These are phyloP conservation scores for Fragilaria crotonensis DNA, from an alignment of 108 stramenopile species.

Conservation along the genomic window DNA sequence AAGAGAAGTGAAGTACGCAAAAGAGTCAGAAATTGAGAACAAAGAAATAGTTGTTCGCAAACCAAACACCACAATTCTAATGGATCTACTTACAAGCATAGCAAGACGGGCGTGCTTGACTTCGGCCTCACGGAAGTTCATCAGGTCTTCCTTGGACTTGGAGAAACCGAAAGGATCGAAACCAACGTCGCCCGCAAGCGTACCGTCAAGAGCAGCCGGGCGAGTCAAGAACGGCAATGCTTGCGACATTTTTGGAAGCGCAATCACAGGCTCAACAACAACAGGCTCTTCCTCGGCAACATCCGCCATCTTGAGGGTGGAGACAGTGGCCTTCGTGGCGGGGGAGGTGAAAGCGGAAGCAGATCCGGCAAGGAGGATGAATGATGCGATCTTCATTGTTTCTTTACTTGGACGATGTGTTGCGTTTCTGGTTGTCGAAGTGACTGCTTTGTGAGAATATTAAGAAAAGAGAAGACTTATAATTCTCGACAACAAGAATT, in stretches of 20 bases:
- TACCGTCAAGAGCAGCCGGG: slow-evolving; percentile 57
- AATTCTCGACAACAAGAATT: too few species aligned
- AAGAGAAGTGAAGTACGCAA: background rate
- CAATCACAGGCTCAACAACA: slow-evolving; percentile 1
- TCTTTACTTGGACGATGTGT: background rate
- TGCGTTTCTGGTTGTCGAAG: background rate
- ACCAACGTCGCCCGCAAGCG: slow-evolving; percentile 81
- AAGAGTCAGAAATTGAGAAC: background rate
- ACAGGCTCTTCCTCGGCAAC: slow-evolving; percentile 10
- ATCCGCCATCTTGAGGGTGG: slow-evolving; percentile 18
- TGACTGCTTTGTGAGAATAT: background rate
- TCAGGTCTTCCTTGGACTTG: slow-evolving; percentile 37
- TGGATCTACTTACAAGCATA: slow-evolving; percentile 56
- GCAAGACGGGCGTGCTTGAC: slow-evolving; percentile 89
- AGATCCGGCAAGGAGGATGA: slow-evolving; percentile 22
- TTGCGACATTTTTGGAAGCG: slow-evolving; percentile 37
- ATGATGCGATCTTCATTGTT: slow-evolving; percentile 38
- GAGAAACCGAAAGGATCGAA: slow-evolving; percentile 89
- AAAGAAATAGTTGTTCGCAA: background rate
- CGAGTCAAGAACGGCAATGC: slow-evolving; percentile 71
- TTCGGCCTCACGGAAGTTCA: slow-evolving; percentile 76
- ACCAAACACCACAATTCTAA: too few species aligned
- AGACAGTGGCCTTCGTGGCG: slow-evolving; percentile 4
- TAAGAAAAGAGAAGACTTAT: too few species aligned
- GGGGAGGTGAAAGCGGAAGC: slow-evolving; percentile 53